Percentiles rank a stretch among this genome's conserved stretches.
These are phyloP conservation scores for Fomes fomentarius DNA, from an alignment of 1,284 basidiomycete genomes.

Conservation along the genomic window DNA sequence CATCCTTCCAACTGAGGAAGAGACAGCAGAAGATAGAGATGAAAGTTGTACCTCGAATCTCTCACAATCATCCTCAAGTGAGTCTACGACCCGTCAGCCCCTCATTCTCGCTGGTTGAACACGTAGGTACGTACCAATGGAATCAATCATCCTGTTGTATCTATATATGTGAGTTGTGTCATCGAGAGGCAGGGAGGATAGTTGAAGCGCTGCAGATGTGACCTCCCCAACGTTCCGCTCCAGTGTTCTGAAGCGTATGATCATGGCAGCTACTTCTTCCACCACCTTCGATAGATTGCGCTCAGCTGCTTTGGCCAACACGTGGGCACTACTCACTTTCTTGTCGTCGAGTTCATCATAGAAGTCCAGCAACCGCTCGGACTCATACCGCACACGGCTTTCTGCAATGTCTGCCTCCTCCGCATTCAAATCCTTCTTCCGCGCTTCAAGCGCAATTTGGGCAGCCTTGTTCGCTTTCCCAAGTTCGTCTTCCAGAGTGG, in stretches of 20 bases:
- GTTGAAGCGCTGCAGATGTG: constrained; percentile 9
- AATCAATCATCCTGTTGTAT: constrained; percentile 18
- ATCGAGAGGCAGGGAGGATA: constrained; percentile 16
- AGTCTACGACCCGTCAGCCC: constrained; percentile 14
- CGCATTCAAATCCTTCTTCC: constrained; percentile 10
- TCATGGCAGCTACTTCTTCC: constrained; percentile 12
- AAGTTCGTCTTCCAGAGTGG: constrained; percentile 20
- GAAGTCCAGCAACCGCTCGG: constrained; percentile 28
- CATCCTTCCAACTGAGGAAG: background rate
- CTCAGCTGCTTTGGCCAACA: too few species aligned
- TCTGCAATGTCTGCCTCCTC: constrained; percentile 32
- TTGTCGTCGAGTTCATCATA: constrained; percentile 28
- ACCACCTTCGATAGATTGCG: constrained; percentile 12
- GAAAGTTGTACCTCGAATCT: background rate
- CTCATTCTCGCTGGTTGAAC: background rate
- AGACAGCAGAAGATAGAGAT: background rate
- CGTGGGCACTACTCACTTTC: constrained; percentile 5
- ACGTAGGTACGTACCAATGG: constrained; percentile 16
- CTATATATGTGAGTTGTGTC: constrained; percentile 15
- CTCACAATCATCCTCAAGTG: constrained; percentile 13
- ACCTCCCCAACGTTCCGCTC: constrained; percentile 13
- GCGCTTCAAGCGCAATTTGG: constrained; percentile 12
- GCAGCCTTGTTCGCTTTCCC: constrained; percentile 9
- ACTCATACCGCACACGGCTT: constrained; percentile 28
- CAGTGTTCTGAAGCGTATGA: constrained; percentile 13